Base-by-base conservation (phyloP, 2,329 filamentous ascomycete genomes). In the Alternaria arborescens region DNA sequence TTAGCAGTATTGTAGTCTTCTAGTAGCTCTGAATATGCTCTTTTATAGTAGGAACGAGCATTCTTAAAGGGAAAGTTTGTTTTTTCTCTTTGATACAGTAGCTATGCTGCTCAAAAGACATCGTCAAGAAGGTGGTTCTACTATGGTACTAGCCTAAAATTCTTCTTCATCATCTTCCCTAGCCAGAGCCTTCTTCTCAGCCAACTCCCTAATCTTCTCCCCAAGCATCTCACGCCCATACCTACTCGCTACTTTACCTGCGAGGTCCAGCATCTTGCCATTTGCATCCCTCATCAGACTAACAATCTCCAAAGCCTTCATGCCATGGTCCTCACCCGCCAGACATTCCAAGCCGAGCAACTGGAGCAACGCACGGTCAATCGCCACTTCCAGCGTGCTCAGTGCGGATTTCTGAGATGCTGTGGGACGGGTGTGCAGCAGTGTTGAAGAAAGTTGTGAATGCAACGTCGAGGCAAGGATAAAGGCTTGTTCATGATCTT, bases 271-370 rank as follows among this genome's bases (percentile, higher is more conserved):
- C 92, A 97, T 97, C 77, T 91, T 90, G 18, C 94, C 94, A 61
- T 88, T 91, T 46, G 88, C 85, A 80, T 98, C 94, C 44, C 86
- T 87, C 89, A 99, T 91, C 72, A 99, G 83, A 63, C 87, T 85
- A 30, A 97, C 95, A 71, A 98, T 86, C 80, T 99, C 96, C 36
- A 99, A 82, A 0, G 94, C 94, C 68, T 94, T 93, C 93, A 97
- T 97, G 6, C 94, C 94, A 30, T 91, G 86, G 65, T 98, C 94
- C 78, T 99, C 95, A 44, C 93, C 93, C 68, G 95, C 92, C 61
- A 93, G 88, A 77, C 95, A 99, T 82, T 98, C 95, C 7, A 90
- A 83, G 3, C 92, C 94, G 73, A 99, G 83, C 76, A 98, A 86
- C 82, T 97, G 93, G 65, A 99, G 82, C 52, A 99, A 83, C 43